phyloP scores from a whole-genome alignment of 345 rosid genomes.

The Limnanthes douglasii region DNA sequence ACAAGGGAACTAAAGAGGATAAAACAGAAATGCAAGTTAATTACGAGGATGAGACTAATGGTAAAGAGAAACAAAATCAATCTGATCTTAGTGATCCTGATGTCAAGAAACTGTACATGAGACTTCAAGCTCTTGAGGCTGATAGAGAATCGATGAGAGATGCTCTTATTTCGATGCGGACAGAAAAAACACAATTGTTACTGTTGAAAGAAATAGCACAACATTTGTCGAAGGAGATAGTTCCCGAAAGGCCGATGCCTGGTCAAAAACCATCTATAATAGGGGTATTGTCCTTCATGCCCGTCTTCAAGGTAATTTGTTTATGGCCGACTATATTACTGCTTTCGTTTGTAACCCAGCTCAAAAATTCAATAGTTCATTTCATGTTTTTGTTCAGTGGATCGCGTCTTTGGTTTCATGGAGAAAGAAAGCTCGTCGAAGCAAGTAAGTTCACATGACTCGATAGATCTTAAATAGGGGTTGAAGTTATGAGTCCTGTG shows the following conservation, averaged over 20 bases:
- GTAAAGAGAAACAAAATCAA: conserved; percentile 16
- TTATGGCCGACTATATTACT: conserved; percentile 3
- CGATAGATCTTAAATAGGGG: no score
- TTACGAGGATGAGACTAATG: conserved; percentile 27
- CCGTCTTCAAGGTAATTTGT: conserved; percentile 59
- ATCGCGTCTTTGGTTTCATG: conserved; percentile 55
- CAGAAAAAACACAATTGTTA: conserved; percentile 74
- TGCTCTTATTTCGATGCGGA: conserved; percentile 78
- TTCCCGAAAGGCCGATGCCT: conserved; percentile 38
- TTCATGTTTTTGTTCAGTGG: conserved; percentile 90
- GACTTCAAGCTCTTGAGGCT: conserved; percentile 95
- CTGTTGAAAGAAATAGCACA: conserved; percentile 93
- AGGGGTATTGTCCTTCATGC: conserved; percentile 30
- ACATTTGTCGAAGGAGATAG: conserved; percentile 62
- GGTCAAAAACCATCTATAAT: conserved; percentile 28
- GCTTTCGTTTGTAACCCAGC: conserved; percentile 2
- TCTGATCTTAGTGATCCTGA: conserved; percentile 61
- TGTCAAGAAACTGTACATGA: conserved; percentile 58
- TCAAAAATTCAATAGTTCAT: no score
- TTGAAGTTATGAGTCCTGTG: no score
- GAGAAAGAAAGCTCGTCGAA: conserved; percentile 69
- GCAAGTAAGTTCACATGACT: conserved; percentile 81
- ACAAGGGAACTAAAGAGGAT: conserved; percentile 16
- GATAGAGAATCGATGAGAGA: conserved; percentile 98
- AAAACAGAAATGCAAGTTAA: conserved; percentile 24